Base-by-base conservation (phyloP, 2,329 filamentous ascomycete genomes). In the Didymella pinodella region DNA sequence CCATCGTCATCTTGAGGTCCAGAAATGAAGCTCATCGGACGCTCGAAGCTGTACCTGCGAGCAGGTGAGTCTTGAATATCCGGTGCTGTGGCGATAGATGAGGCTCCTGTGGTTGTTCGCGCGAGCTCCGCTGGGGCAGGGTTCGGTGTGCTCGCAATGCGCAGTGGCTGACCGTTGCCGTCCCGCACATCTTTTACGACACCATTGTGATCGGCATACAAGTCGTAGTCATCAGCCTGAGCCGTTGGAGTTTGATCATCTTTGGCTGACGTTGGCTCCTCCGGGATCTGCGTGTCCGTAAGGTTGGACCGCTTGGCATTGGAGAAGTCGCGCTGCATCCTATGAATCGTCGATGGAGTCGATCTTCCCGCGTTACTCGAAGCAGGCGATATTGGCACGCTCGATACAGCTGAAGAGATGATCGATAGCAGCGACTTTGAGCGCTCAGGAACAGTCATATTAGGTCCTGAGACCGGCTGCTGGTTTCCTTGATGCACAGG, bases 21-120 rank as follows among this genome's bases (percentile, higher is more conserved):
- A 40, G 70, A 75, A 26, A 76, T 57, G 48, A 77, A 77, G 60
- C 75, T 77, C 75, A 77, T 77, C 6, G 74, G 75, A 20, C 75
- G 65, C 28, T 75, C 75, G 12, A 64, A 64, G 53, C 73, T 75
- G 47, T 70, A 72, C 47, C 71, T 67, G 34, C 65, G 58, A 12
- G 46, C 32, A 4, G 66, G 66, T 7, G 65, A 69, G 31, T 72
- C 67, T n/a, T 58, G 61, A 12, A 62, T 40, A 34, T 63, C 61
- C 43, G 62, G 46, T 26, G 31, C 41, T 38, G 46, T 31, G 25
- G 32, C 29, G 50, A 47, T 50, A 38, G 52, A 52, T 34, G 64
- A 49, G 6, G 61, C 38, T 18, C 31, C 28, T 45, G 38, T 43
- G 44, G 38, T 43, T 20, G 54, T 46, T n/a, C 61, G 60, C 10